Percentiles rank a stretch among this genome's conserved stretches.
Conservation (phyloP, 805 yeast species). For the Nakazawaea molendinolei region DNA sequence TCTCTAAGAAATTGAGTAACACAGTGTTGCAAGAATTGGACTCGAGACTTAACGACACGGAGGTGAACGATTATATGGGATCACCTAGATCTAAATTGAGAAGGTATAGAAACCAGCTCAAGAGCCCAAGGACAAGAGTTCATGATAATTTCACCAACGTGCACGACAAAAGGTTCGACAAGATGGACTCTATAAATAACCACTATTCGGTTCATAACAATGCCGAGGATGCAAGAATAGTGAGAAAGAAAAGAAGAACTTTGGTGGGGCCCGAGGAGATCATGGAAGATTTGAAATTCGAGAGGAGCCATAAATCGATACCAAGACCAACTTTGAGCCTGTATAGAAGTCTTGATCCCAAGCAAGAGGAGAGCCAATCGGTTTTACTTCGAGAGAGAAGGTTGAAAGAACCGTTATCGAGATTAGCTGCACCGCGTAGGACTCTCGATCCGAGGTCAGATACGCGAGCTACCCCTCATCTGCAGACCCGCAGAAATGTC, state of each 20-base stretch:
- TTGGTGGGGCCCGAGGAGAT: constrained; percentile 9
- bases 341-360: too few relatives aligned
- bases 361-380: background rate
- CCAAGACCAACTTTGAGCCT: constrained; percentile 2
- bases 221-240: constrained; percentile 2
- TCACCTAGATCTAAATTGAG: constrained; percentile 11
- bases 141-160: constrained; percentile 37
- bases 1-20: constrained; percentile 38
- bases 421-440: too few relatives aligned
- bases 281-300: background rate
- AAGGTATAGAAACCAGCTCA: constrained; percentile 17
- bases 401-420: background rate
- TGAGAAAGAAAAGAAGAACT: constrained; percentile 10
- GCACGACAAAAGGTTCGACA: constrained; percentile 37
- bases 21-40: constrained; percentile 40
- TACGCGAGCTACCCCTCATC: too few relatives aligned
- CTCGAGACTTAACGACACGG: constrained; percentile 27
- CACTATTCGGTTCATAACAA: constrained; percentile 35
- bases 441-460: too few relatives aligned
- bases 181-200: constrained; percentile 43
- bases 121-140: constrained; percentile 16
- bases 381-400: background rate
- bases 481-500: too few relatives aligned
- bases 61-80: background rate
- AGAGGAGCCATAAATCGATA: background rate